Conservation (phyloP, 805 yeast species). For the Suhomyces xylopsoci region DNA sequence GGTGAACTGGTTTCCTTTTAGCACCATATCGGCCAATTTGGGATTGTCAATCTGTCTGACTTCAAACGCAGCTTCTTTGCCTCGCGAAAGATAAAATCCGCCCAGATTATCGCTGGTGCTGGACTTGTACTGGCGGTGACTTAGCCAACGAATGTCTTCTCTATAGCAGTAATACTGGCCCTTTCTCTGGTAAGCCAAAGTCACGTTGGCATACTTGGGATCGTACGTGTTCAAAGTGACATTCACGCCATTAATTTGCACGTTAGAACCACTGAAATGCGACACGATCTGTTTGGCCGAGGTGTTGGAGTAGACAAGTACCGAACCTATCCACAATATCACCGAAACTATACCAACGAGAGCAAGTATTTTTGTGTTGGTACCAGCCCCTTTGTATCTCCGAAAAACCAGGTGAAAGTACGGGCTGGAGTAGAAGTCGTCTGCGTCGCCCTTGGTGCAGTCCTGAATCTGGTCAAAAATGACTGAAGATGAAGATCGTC, state of each 20-base stretch:
- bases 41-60: conserved; percentile 25
- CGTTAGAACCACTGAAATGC: conserved; percentile 21
- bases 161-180: conserved; percentile 20
- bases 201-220: conserved; percentile 24
- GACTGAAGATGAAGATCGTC: conserved; percentile 21
- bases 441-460: conserved; percentile 8
- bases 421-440: conserved; percentile 22
- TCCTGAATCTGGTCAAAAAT: conserved; percentile 30
- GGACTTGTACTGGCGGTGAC: conserved; percentile 18
- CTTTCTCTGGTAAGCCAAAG: conserved; percentile 22
- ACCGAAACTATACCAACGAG: conserved; percentile 5
- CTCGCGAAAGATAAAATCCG: conserved; percentile 30
- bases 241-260: conserved; percentile 25
- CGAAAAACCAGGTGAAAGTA: conserved; percentile 20
- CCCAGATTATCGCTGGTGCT: conserved; percentile 6
- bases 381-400: conserved; percentile 13
- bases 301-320: conserved; percentile 26
- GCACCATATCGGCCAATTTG: conserved; percentile 24
- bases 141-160: conserved; percentile 27
- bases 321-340: conserved; percentile 25
- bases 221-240: conserved; percentile 30
- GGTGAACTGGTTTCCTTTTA: conserved; percentile 32
- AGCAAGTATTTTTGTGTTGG: conserved; percentile 2
- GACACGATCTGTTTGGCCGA: conserved; percentile 15
- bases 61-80: conserved; percentile 11